phyloP scores from a whole-genome alignment of 164 flowering plant genomes.

The Stephania japonica region DNA sequence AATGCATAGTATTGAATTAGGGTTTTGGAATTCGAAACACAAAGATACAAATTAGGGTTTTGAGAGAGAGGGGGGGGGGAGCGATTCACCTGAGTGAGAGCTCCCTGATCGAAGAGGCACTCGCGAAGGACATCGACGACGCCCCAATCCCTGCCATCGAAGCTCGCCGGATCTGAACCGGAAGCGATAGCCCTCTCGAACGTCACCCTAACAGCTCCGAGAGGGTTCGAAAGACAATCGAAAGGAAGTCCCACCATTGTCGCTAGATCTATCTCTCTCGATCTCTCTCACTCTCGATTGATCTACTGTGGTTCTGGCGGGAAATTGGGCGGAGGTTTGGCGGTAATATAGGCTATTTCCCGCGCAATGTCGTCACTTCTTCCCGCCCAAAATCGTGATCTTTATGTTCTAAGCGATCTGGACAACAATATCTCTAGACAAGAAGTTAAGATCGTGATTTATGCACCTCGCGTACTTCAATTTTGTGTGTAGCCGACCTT shows the following conservation, averaged over 20 bases:
- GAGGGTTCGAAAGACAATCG: conserved; percentile 79
- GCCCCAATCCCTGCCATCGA: conserved; percentile 76
- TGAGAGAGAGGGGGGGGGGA: not conserved
- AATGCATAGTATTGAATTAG: not conserved
- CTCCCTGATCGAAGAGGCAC: conserved; percentile 46
- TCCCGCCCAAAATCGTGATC: no score
- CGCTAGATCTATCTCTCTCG: conserved; percentile 24
- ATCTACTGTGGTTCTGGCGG: conserved; percentile 1
- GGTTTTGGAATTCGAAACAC: not conserved
- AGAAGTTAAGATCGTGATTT: no score
- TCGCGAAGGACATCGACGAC: conserved; percentile 57
- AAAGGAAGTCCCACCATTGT: conserved; percentile 70
- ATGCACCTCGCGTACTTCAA: no score
- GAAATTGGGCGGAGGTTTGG: not conserved
- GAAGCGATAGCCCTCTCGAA: conserved; percentile 65
- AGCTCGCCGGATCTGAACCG: conserved; percentile 42
- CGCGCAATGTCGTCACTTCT: conserved; percentile 8
- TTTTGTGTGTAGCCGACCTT: no score
- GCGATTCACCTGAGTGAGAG: conserved; percentile 50
- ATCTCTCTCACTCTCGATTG: conserved; percentile 5
- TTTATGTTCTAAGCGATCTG: no score
- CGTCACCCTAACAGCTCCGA: conserved; percentile 82
- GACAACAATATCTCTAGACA: no score
- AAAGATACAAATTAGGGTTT: conserved; percentile 1
- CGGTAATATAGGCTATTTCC: not conserved